phyloP scores from a whole-genome alignment of 2,329 filamentous ascomycete species.

The Colletotrichum sp. region DNA sequence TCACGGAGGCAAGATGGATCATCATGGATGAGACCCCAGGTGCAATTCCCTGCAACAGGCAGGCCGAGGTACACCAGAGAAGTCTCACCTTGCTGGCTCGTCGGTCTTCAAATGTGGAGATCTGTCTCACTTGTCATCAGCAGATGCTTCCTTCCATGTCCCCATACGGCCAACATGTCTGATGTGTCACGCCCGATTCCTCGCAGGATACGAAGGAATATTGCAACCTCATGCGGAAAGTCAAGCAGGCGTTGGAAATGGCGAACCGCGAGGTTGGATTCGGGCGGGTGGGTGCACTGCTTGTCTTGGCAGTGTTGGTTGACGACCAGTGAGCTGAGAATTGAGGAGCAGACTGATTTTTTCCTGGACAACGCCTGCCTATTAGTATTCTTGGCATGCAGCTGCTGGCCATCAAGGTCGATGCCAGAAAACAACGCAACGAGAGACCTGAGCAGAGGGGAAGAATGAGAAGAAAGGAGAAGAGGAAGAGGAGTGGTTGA shows the following conservation, averaged over 20 bases:
- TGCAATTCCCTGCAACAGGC: not conserved
- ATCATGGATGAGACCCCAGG: too few species aligned
- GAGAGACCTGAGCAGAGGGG: not conserved
- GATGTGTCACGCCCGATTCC: not conserved
- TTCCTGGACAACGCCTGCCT: not conserved
- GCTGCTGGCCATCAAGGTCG: constrained; percentile 7
- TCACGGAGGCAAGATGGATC: not conserved
- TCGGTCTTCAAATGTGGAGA: not conserved
- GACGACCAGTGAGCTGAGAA: not conserved
- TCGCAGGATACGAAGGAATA: not conserved
- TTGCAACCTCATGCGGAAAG: not conserved
- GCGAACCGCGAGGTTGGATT: not conserved
- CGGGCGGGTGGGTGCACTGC: not conserved
- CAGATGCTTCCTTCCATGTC: not conserved
- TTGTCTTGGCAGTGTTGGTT: not conserved
- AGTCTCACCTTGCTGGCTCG: not conserved
- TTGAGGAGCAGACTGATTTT: not conserved
- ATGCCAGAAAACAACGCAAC: not conserved
- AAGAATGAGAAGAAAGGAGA: not conserved
- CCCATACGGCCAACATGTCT: not conserved
- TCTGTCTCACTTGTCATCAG: not conserved
- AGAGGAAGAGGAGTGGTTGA: not conserved
- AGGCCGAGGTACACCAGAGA: not conserved
- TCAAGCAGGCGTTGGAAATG: not conserved
- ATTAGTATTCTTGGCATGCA: constrained; percentile 14